phyloP scores from a whole-genome alignment of 306 rosid species.

The Gynostemma pentaphyllum region DNA sequence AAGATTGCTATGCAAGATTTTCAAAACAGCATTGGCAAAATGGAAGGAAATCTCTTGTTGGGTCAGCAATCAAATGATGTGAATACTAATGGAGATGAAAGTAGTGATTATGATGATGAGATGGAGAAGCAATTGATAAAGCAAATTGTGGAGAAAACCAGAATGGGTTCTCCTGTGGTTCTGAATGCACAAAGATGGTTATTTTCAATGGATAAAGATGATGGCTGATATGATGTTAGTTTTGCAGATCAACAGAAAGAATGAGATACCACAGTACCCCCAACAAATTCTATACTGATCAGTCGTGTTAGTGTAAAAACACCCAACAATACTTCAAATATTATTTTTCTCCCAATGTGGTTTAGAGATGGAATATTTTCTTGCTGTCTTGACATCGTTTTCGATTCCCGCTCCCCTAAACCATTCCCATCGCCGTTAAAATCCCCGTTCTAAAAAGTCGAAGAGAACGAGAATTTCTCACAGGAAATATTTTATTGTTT shows the following conservation, averaged over 20 bases:
- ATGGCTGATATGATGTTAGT: slow-evolving; percentile 15
- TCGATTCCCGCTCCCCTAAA: no score
- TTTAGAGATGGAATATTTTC: no score
- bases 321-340: neutral
- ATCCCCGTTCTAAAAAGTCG: no score
- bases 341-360: neutral
- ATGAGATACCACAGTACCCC: neutral
- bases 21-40: slow-evolving; percentile 2
- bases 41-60: slow-evolving; percentile 20
- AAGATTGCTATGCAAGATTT: neutral
- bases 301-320: slow-evolving; percentile 4
- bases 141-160: slow-evolving; percentile 69
- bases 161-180: slow-evolving; percentile 57
- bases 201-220: slow-evolving; percentile 36
- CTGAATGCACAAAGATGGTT: slow-evolving; percentile 51
- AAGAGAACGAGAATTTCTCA: no score
- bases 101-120: slow-evolving; percentile 43
- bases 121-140: slow-evolving; percentile 56
- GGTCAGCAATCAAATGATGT: slow-evolving; percentile 19
- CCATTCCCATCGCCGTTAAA: no score
- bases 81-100: slow-evolving; percentile 26
- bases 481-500: no score
- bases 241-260: slow-evolving; percentile 11
- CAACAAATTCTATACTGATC: neutral
- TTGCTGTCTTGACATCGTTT: neutral